Evolutionary conservation across 176 grass and related monocot species (phyloP).

Genomic region (Pharus latifolius): DNA sequence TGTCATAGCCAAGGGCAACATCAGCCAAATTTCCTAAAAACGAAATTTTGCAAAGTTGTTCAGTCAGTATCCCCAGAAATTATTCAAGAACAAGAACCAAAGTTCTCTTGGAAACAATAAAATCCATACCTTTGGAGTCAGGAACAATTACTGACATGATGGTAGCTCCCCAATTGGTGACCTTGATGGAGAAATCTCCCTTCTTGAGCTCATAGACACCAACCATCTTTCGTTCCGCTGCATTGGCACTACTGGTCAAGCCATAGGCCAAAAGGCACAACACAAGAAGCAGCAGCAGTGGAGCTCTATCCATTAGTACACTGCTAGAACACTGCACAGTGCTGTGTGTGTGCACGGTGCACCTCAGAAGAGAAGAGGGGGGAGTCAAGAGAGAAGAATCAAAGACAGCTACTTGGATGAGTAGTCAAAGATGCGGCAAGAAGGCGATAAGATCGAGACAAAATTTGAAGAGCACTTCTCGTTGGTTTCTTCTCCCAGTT

Average conservation of each 20-base stretch:
- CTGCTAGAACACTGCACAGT: no score
- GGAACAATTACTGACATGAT: conserved; percentile 67
- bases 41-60: neutral
- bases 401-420: neutral
- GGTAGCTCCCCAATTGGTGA: conserved; percentile 83
- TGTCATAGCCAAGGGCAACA: conserved; percentile 76
- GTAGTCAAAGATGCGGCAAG: neutral
- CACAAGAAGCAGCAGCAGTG: conserved; percentile 16
- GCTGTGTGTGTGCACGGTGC: no score
- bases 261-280: conserved; percentile 19
- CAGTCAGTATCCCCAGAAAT: neutral
- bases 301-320: conserved; percentile 29
- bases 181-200: conserved; percentile 64
- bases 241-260: conserved; percentile 11
- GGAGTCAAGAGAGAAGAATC: neutral
- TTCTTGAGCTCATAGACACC: conserved; percentile 63
- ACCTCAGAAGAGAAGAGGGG: neutral
- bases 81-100: neutral
- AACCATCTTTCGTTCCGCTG: conserved; percentile 33
- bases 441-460: conserved; percentile 15
- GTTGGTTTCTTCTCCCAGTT: conserved; percentile 12
- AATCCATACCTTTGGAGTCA: conserved; percentile 59
- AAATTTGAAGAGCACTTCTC: neutral
- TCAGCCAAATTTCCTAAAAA: conserved; percentile 56
- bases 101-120: neutral